Percentiles rank a stretch among this genome's conserved stretches.
phyloP scores from a whole-genome alignment of 768 basidiomycete genomes.

The Suillus occidentalis region DNA sequence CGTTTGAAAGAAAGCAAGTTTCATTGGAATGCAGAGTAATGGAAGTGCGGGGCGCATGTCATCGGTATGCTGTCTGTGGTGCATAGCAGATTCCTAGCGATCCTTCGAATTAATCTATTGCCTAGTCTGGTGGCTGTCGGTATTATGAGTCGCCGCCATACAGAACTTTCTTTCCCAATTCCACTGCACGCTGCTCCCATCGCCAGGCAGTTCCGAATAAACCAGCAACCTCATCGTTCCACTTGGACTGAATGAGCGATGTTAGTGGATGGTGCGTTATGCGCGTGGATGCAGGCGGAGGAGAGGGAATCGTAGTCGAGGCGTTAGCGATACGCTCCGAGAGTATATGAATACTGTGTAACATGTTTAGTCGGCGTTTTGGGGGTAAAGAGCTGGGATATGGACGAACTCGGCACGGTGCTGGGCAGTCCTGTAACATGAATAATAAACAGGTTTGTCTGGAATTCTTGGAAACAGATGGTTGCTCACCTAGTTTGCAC shows the following conservation, averaged over 20 bases:
- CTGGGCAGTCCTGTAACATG: constrained; percentile 47
- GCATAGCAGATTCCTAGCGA: background rate
- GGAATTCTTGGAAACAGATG: background rate
- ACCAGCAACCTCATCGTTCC: constrained; percentile 58
- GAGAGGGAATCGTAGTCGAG: constrained; percentile 46
- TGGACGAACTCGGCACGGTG: constrained; percentile 54
- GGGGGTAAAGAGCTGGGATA: background rate
- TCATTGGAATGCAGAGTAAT: background rate
- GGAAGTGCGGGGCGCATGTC: background rate
- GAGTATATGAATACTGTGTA: constrained; percentile 47
- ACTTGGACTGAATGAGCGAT: constrained; percentile 49
- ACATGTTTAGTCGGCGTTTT: background rate
- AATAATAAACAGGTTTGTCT: background rate
- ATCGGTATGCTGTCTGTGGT: background rate
- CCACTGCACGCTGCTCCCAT: constrained; percentile 47
- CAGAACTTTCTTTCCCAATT: constrained; percentile 47
- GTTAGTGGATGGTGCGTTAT: constrained; percentile 48
- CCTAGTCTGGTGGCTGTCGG: background rate
- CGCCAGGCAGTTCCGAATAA: constrained; percentile 43
- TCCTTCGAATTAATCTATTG: background rate
- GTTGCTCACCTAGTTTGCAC: constrained; percentile 53
- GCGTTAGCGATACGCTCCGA: constrained; percentile 53
- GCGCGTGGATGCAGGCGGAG: constrained; percentile 54
- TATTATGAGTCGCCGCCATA: constrained; percentile 35
- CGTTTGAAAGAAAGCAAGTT: background rate